Base-by-base conservation (phyloP, 2,329 filamentous ascomycete species). In the Acrocalymma vagum region DNA sequence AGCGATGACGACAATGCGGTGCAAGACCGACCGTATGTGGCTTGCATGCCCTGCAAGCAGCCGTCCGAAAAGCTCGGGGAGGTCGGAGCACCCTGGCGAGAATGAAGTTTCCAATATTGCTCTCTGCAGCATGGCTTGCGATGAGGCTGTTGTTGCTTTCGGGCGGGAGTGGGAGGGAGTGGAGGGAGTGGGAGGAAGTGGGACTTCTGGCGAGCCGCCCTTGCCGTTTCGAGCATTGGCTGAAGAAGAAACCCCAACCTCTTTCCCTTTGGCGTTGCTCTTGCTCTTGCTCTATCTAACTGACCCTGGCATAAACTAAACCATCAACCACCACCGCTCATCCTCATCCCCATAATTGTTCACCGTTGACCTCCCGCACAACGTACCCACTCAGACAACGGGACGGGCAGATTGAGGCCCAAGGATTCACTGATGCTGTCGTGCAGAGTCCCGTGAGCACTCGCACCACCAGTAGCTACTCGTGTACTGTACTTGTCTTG, bases 31-130 rank as follows among this genome's bases (percentile, higher is more conserved):
- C n/a, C 38, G 37, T 26, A 35, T 43, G 52, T 55, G 52, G 53
- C 50, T 37, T 47, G 40, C 48, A 50, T 42, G 18, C 32, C 37
- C 51, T 58, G 56, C 53, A 60, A 26, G 55, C 39, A 58, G 48
- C 59, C 55, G 54, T 58, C 47, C 38, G 46, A 46, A 26, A n/a
- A n/a, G n/a, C n/a, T n/a, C n/a, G n/a, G 7, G 7, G n/a, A 24
- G 35, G 29, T 26, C 21, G 41, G 24, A 38, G 11, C 18, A 17
- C 5, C 20, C 35, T 9, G 22, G 34, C 17, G 20, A 30, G 36
- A 39, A 20, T 30, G 31, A 23, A 48, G 55, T 47, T 59, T 51
- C 56, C 56, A 60, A 60, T 60, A 56, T 53, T 47, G 42, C 34
- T 42, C 45, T 45, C 44, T 56, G 56, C 55, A 58, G 48, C 31